phyloP scores from a whole-genome alignment of 345 rosid genomes.

The Aethionema arabicum region DNA sequence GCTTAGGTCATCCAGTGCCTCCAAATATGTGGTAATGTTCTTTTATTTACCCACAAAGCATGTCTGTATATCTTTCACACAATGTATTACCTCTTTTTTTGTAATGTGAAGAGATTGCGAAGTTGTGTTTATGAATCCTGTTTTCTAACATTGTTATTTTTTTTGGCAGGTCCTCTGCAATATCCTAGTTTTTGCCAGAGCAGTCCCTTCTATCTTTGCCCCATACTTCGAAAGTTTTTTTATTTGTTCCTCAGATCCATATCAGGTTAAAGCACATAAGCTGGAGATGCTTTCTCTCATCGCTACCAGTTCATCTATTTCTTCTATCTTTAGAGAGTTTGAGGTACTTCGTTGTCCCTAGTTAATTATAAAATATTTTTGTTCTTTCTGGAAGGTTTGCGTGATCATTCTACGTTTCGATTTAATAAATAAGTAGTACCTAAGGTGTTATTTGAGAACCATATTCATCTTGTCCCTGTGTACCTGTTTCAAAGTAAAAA shows the following conservation, averaged over 20 bases:
- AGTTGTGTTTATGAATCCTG: slow-evolving; percentile 9
- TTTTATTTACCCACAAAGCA: slow-evolving; percentile 8
- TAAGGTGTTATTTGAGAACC: neutral
- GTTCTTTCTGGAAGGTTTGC: slow-evolving; percentile 15
- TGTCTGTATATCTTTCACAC: slow-evolving; percentile 6
- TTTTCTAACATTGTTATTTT: slow-evolving; percentile 13
- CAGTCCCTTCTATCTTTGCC: slow-evolving; percentile 77
- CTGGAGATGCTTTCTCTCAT: slow-evolving; percentile 87
- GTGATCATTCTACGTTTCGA: slow-evolving; percentile 12
- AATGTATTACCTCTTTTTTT: neutral
- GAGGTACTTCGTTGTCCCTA: slow-evolving; percentile 52
- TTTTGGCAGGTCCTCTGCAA: slow-evolving; percentile 79
- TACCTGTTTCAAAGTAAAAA: slow-evolving; percentile 1
- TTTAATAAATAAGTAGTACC: neutral
- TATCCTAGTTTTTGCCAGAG: slow-evolving; percentile 82
- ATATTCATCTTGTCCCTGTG: slow-evolving; percentile 4
- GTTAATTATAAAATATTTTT: neutral
- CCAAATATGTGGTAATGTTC: slow-evolving; percentile 87
- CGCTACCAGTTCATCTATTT: slow-evolving; percentile 64
- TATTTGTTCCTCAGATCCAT: slow-evolving; percentile 68
- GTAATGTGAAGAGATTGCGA: neutral
- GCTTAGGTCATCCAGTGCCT: slow-evolving; percentile 77
- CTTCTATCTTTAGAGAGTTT: slow-evolving; percentile 75
- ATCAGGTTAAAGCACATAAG: slow-evolving; percentile 82
- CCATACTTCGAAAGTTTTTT: slow-evolving; percentile 76